Evolutionary conservation across 768 basidiomycete genomes (phyloP), one percentile per base, ranked within the genome.

Genomic region (Tremella mesenterica): DNA sequence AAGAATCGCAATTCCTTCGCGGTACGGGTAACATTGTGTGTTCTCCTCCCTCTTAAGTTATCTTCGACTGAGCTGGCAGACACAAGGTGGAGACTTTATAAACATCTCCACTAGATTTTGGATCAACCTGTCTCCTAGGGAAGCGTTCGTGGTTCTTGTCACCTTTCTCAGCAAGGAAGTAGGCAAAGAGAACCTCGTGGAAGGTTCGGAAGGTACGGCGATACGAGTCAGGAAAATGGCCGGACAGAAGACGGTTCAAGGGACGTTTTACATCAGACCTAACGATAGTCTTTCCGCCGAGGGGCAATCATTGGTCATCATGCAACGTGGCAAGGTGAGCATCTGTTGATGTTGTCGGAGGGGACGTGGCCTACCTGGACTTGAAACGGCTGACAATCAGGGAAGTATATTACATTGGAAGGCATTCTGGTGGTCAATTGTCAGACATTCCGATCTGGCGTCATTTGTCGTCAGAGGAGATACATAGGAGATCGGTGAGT

Each of bases 1-100:
- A 63, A 30, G 70, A 70, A 53, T 65, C 62, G 26, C 70, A 71
- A 33, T 73, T 73, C 59, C 59, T 73, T 63, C 45, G 63, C 28
- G 58, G 44, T 18, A 70, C 70, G 2, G 72, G 70, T 44, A 65
- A 68, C 45, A 56, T 69, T 27, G 70, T 71, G 46, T 52, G 69
- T 58, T 20, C 26, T n/a, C 31, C 16, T 49, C n/a, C 12, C 12
- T 28, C 8, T 20, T n/a, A 34, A 34, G 10, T 18, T 10, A 7
- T 26, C 30, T 50, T 34, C 51, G 27, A 53, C 23, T 20, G 18
- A 44, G 20, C 20, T n/a, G 5, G 14, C 21, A 70, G 68, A 67
- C 68, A 1, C 65, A 64, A 63, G 59, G 53, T 9, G 68, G 68
- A 18, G 58, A 63, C 21, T 51, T 61, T 20, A 60, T 57, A 48